Evolutionary conservation across 2,329 filamentous ascomycete species (phyloP).

Genomic region (Zymoseptoria pseudotritici): DNA sequence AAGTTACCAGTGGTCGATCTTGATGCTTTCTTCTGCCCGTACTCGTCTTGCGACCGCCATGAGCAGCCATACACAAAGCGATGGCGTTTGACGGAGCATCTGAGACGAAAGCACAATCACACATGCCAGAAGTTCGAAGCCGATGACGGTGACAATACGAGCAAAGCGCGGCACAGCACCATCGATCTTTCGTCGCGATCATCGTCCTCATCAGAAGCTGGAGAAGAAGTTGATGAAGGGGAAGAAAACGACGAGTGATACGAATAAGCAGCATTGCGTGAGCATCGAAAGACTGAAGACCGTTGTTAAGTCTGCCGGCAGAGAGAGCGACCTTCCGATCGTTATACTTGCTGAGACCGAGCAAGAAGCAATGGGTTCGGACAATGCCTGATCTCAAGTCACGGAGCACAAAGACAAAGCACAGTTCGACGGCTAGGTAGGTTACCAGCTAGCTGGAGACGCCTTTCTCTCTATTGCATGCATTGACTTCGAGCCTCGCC

Average conservation of each 20-base stretch:
- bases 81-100: conserved; percentile 29
- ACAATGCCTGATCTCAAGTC: not conserved
- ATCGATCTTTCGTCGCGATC: not conserved
- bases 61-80: conserved; percentile 17
- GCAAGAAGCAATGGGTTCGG: not conserved
- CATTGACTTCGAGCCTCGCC: too few relatives aligned
- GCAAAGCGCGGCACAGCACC: not conserved
- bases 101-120: conserved; percentile 25
- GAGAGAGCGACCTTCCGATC: not conserved
- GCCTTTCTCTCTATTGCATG: not conserved
- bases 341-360: not conserved
- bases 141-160: not conserved
- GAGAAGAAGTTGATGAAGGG: not conserved
- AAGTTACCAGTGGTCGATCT: not conserved
- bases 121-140: conserved; percentile 6
- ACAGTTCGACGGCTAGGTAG: too few relatives aligned
- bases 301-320: not conserved
- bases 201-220: not conserved
- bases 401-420: not conserved
- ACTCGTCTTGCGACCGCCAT: conserved; percentile 22
- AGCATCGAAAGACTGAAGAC: not conserved
- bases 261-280: not conserved
- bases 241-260: not conserved
- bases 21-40: conserved; percentile 19
- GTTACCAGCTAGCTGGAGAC: too few relatives aligned